Percentiles rank a stretch among this genome's conserved stretches.
Conservation (phyloP, 2,329 filamentous ascomycete genomes). For the Ophiostoma ulmi region DNA sequence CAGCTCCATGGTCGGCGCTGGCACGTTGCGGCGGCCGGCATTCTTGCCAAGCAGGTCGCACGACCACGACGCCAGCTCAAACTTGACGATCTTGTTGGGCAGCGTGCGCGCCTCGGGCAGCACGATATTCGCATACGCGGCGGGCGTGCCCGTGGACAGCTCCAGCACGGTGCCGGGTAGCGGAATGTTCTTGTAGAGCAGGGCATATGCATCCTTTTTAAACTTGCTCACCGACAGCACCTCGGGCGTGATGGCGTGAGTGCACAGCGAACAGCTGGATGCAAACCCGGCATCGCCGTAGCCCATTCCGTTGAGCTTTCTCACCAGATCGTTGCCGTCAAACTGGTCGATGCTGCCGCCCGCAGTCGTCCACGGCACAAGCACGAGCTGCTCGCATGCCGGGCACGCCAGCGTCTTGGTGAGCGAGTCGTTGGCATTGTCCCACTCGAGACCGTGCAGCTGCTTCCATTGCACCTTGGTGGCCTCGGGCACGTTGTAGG, state of each 20-base stretch:
- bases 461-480: conserved; percentile 45
- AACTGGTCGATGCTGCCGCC: background rate
- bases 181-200: conserved; percentile 46
- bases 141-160: conserved; percentile 47
- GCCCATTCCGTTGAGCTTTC: conserved; percentile 46
- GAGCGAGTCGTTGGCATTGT: conserved; percentile 49
- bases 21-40: background rate
- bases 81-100: conserved; percentile 41
- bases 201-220: conserved; percentile 46
- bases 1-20: conserved; percentile 43
- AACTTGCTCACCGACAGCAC: conserved; percentile 60
- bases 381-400: conserved; percentile 41
- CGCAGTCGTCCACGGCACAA: conserved; percentile 56
- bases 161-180: conserved; percentile 66
- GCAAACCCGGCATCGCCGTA: conserved; percentile 56
- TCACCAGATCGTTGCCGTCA: background rate
- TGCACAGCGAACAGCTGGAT: conserved; percentile 48
- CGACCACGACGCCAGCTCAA: conserved; percentile 1
- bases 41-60: conserved; percentile 36
- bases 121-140: conserved; percentile 37
- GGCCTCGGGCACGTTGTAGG: conserved; percentile 46
- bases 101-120: conserved; percentile 41
- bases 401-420: conserved; percentile 52
- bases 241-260: conserved; percentile 49
- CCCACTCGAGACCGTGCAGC: conserved; percentile 51